Evolutionary conservation across 805 yeast species (phyloP).

Genomic region (Alloascoidea hylecoeti): DNA sequence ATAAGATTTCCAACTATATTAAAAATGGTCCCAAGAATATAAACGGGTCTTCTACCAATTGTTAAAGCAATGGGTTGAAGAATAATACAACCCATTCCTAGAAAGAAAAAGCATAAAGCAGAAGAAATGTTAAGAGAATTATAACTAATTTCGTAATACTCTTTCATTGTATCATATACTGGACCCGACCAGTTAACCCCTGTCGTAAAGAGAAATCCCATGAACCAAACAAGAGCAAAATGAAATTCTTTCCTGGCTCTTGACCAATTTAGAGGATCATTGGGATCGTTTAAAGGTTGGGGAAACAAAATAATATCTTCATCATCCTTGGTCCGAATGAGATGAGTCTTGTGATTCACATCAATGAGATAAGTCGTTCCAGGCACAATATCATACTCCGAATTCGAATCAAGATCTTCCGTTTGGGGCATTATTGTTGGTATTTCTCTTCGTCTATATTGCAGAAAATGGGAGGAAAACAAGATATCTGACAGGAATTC

Average conservation of each 20-base stretch:
- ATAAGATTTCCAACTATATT: slow-evolving; percentile 64
- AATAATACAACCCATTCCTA: slow-evolving; percentile 50
- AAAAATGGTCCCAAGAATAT: slow-evolving; percentile 40
- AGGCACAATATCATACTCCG: too few relatives aligned
- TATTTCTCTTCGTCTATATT: too few relatives aligned
- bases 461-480: too few relatives aligned
- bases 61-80: slow-evolving; percentile 56
- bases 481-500: too few relatives aligned
- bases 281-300: slow-evolving; percentile 48
- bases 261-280: slow-evolving; percentile 51
- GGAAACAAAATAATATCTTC: slow-evolving; percentile 34
- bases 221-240: slow-evolving; percentile 34
- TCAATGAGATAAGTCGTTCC: too few relatives aligned
- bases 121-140: slow-evolving; percentile 69
- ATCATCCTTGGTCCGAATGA: too few relatives aligned
- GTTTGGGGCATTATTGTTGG: too few relatives aligned
- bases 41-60: slow-evolving; percentile 55
- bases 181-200: slow-evolving; percentile 66
- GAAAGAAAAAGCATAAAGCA: slow-evolving; percentile 58
- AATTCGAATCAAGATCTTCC: too few relatives aligned
- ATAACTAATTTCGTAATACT: slow-evolving; percentile 47
- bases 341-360: too few relatives aligned
- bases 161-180: slow-evolving; percentile 51
- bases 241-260: slow-evolving; percentile 26
- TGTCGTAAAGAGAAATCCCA: slow-evolving; percentile 58